Evolutionary conservation across 768 basidiomycete species (phyloP), one percentile per base, ranked within the genome.

Genomic region (Phylloporus sp.): DNA sequence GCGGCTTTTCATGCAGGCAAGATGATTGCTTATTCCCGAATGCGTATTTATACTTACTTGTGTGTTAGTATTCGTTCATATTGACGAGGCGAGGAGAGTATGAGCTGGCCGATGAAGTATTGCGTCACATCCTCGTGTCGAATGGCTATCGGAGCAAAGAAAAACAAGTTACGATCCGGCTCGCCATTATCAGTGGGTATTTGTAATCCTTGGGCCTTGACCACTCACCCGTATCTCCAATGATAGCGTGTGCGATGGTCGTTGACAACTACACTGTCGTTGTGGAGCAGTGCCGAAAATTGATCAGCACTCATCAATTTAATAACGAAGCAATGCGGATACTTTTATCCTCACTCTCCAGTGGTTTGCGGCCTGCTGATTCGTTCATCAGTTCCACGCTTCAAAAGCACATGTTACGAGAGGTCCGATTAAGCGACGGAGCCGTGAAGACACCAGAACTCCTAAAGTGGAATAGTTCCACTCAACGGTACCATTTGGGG

Each of bases 291-390:
- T 79, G 79, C 28, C 82, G 92, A 23, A 87, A 87, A 55, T 70
- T 97, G 28, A 82, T 89, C 50, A 83, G 79, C 28, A 70, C 72
- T 0, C 76, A 92, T 61, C 92, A 95, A 62, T 93, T 90, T 73
- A 86, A 93, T 62, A 88, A 92, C 47, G 91, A 95, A 36, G 86
- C 92, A 0, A 71, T 88, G 12, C 84, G 91, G 6, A 77, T 97
- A 43, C 76, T 95, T 20, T 63, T 86, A 4, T 86, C 87, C 0
- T 80, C 80, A 0, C 77, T 97, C 4, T 82, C 85, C 0, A 84
- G 85, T 52, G 91, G 91, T 0, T 59, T 86, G 5, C 76, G 76
- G 24, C 76, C 86, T 4, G 83, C 86, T 0, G 88, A 91, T 54
- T 79, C 86, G 0, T 90, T 93, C 70, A 85, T 89, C 56, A 81